A percentile compares a stretch with the other conserved stretches of the same genome.
Evolutionary conservation across 2,329 filamentous ascomycete species (phyloP).

Genomic region (Boeremia exigua): DNA sequence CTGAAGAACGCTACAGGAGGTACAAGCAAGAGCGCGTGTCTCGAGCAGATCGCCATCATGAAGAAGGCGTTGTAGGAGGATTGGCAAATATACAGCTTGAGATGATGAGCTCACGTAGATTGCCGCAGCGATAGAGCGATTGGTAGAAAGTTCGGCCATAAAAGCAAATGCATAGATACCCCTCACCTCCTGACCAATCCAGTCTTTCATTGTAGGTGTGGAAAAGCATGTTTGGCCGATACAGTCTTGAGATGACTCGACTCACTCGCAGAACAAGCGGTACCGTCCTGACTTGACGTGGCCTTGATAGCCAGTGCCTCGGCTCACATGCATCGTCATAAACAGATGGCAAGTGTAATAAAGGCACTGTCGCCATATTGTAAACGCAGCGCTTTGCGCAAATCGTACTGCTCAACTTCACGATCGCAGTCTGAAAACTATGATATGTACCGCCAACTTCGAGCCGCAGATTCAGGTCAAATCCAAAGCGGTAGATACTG

Average conservation of each 20-base stretch:
- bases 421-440: not conserved
- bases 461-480: constrained; percentile 58
- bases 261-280: not conserved
- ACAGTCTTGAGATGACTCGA: not conserved
- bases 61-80: constrained; percentile 52
- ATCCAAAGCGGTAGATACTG: constrained; percentile 61
- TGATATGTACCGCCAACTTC: constrained; percentile 56
- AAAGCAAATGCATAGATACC: constrained; percentile 4
- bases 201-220: not conserved
- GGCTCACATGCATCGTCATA: no score
- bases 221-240: not conserved
- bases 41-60: constrained; percentile 66
- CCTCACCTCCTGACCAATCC: not conserved
- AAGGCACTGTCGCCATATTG: not conserved
- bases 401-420: not conserved
- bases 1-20: constrained; percentile 77
- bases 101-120: no score
- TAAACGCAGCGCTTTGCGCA: not conserved
- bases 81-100: no score
- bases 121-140: not conserved
- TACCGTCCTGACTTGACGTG: not conserved
- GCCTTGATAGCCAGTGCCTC: no score
- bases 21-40: constrained; percentile 72
- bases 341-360: not conserved
- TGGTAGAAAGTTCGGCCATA: not conserved